Evolutionary conservation across 2,329 filamentous ascomycete genomes (phyloP).

Genomic region (Fusarium stilboides): DNA sequence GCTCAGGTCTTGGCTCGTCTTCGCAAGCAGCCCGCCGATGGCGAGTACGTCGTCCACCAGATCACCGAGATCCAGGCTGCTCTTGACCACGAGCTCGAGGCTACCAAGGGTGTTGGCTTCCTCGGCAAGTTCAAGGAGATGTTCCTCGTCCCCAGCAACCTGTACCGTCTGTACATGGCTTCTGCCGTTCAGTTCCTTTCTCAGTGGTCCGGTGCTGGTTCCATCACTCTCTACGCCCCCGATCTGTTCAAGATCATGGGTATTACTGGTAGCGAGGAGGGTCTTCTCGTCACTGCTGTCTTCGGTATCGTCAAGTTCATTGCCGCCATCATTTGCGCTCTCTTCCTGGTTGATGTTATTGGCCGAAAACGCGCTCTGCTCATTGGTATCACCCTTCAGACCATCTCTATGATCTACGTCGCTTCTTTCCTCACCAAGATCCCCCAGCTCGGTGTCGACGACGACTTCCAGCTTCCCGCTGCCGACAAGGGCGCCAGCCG

Average conservation of each 20-base stretch:
- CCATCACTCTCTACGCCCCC: constrained; percentile 83
- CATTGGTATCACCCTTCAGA: constrained; percentile 72
- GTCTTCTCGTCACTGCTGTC: constrained; percentile 80
- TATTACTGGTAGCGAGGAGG: constrained; percentile 76
- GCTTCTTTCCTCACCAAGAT: constrained; percentile 74
- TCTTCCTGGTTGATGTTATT: constrained; percentile 85
- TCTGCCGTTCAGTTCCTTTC: constrained; percentile 78
- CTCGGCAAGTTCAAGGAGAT: constrained; percentile 78
- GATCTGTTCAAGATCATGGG: constrained; percentile 82
- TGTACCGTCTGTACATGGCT: constrained; percentile 80
- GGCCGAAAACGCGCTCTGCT: constrained; percentile 79
- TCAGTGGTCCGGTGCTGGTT: constrained; percentile 81
- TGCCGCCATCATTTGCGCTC: constrained; percentile 76
- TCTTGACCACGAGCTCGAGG: constrained; percentile 80
- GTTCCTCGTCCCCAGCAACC: constrained; percentile 76
- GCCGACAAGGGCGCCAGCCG: constrained; percentile 71
- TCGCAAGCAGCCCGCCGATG: constrained; percentile 70
- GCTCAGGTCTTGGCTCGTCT: constrained; percentile 69
- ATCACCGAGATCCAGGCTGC: constrained; percentile 75
- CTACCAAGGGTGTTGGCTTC: constrained; percentile 75
- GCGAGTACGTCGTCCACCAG: constrained; percentile 74
- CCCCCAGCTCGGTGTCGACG: constrained; percentile 68
- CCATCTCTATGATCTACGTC: constrained; percentile 74
- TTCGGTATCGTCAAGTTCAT: constrained; percentile 83
- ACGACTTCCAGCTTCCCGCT: constrained; percentile 63